These are phyloP conservation scores for Magnaporthales sp. DNA, from an alignment of 2,329 filamentous ascomycete species.

Conservation along the genomic window DNA sequence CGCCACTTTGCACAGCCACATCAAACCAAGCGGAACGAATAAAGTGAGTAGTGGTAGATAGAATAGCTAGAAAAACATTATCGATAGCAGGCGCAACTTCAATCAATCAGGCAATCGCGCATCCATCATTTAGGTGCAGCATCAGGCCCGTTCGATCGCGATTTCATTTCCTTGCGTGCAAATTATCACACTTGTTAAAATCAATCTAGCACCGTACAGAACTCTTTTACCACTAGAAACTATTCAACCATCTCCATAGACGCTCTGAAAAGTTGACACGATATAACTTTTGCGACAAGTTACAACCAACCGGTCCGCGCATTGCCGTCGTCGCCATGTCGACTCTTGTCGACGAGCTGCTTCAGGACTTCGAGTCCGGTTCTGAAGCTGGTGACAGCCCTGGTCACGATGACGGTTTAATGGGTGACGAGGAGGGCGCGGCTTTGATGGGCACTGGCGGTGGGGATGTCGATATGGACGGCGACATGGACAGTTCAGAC, in stretches of 20 bases:
- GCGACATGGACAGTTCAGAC: constrained; percentile 47
- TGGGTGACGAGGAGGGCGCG: constrained; percentile 33
- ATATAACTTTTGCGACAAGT: background rate
- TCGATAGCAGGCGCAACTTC: background rate
- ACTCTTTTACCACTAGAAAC: background rate
- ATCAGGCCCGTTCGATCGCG: background rate
- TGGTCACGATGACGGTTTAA: constrained; percentile 37
- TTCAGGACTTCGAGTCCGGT: constrained; percentile 82
- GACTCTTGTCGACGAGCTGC: constrained; percentile 82
- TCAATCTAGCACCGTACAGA: background rate
- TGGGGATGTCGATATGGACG: constrained; percentile 49
- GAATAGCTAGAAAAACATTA: background rate
- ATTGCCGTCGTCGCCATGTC: constrained; percentile 51
- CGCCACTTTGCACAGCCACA: background rate
- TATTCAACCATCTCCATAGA: background rate
- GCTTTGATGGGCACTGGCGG: constrained; percentile 25
- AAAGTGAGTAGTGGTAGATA: too few relatives aligned
- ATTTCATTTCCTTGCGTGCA: background rate
- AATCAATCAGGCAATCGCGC: background rate
- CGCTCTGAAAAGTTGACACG: background rate
- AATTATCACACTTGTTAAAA: background rate
- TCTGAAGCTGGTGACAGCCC: constrained; percentile 59
- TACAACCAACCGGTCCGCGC: background rate
- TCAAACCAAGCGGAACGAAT: background rate
- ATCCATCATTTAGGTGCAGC: background rate